These are phyloP conservation scores for Chernovozyma sophiae-reginae DNA, from an alignment of 1,139 yeast species.

Conservation along the genomic window DNA sequence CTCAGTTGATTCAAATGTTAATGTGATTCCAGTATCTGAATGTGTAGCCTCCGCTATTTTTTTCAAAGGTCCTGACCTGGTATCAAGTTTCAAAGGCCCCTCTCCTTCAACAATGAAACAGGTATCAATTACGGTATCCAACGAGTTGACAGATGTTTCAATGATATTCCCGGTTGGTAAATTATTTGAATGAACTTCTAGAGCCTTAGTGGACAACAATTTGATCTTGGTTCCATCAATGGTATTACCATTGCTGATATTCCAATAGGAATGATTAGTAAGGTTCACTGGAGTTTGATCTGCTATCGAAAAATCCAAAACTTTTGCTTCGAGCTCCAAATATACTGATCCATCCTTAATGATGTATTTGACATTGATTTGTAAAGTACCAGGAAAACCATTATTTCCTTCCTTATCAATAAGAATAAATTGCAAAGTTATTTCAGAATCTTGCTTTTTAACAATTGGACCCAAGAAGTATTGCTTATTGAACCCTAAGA, in stretches of 20 bases:
- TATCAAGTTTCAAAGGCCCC: slow-evolving; percentile 32
- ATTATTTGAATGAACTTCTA: slow-evolving; percentile 36
- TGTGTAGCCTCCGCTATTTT: slow-evolving; percentile 45
- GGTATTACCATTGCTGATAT: slow-evolving; percentile 22
- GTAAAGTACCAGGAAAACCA: slow-evolving; percentile 55
- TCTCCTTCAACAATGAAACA: slow-evolving; percentile 45
- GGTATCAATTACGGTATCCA: slow-evolving; percentile 43
- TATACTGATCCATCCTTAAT: slow-evolving; percentile 26
- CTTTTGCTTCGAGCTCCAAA: slow-evolving; percentile 46
- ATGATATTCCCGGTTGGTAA: slow-evolving; percentile 51
- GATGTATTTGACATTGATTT: slow-evolving; percentile 40
- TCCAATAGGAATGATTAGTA: slow-evolving; percentile 66
- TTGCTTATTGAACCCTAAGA: slow-evolving; percentile 48
- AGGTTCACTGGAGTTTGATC: slow-evolving; percentile 51
- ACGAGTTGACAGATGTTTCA: slow-evolving; percentile 19
- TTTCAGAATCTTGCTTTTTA: slow-evolving; percentile 21
- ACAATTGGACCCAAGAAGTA: slow-evolving; percentile 50
- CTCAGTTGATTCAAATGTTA: slow-evolving; percentile 54
- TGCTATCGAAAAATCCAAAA: slow-evolving; percentile 32
- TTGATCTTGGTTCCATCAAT: slow-evolving; percentile 34
- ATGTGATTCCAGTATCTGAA: slow-evolving; percentile 39
- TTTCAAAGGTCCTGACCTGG: slow-evolving; percentile 35
- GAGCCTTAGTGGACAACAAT: slow-evolving; percentile 22
- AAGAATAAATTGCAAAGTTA: slow-evolving; percentile 35
- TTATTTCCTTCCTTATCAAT: slow-evolving; percentile 45